Evolutionary conservation across 1,284 basidiomycete species (phyloP), one percentile per base, ranked within the genome.

Genomic region (Microbotryum scabiosae): DNA sequence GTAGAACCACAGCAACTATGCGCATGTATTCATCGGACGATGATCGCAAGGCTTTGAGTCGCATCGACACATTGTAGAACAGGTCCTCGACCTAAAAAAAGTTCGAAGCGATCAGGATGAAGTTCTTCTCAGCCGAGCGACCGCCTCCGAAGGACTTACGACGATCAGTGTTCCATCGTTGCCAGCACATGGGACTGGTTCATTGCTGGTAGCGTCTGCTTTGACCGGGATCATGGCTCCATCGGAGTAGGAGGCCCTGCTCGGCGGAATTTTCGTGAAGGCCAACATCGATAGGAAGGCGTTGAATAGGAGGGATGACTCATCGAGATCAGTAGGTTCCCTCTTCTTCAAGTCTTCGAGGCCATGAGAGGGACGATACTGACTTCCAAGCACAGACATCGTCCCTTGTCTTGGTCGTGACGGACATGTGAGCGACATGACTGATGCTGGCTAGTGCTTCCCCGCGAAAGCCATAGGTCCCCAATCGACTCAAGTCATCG

Each of bases 381-480:
- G 73, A 94, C 91, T 86, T 94, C 88, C 88, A 97, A 6, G 90
- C 92, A 73, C 87, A 90, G 4, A 52, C 30, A 55, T 91, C 89
- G 0, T 78, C 70, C 69, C 82, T 85, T 0, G 88, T 91, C 78
- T 97, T 98, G 5, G 91, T 96, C 16, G 90, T 78, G 10, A 98
- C 88, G 21, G 85, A 84, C 64, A 98, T 80, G 72, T 88, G 87
- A 2, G 92, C 86, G 55, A 97, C 90, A 76, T 96, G 92, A 32
- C 91, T 94, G 63, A 99, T 92, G 45, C 91, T 96, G 0, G 96
- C 96, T 25, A 98, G 79, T 0, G 96, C 96, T 76, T 99, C 96
- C 36, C 96, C 96, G 59, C 96, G 83, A 74, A 99, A 99, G 1
- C 96, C 96, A 75, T 97, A 98, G 0, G 96, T 98, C 4, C 82